A percentile compares a stretch with the other conserved stretches of the same genome.
Conservation (phyloP, 2,329 filamentous ascomycete genomes). For the Teratosphaeria zuluensis region DNA sequence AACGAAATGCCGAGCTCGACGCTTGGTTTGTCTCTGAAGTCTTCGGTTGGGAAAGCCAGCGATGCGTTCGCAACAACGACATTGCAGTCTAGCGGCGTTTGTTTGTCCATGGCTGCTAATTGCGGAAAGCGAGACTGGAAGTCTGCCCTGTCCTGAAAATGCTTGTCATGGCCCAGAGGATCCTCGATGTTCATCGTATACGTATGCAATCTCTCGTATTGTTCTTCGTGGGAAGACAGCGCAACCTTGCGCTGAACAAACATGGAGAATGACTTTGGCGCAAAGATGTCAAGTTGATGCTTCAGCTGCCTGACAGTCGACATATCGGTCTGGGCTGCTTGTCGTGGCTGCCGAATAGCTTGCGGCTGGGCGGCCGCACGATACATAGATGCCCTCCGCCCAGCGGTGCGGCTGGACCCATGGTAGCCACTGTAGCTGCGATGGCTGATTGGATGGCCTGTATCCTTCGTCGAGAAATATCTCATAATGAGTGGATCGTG, state of each 20-base stretch:
- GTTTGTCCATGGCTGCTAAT: slow-evolving; percentile 16
- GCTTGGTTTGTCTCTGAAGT: slow-evolving; percentile 22
- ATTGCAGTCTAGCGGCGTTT: slow-evolving; percentile 22
- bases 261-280: slow-evolving; percentile 31
- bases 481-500: slow-evolving; percentile 41
- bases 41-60: slow-evolving; percentile 31
- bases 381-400: slow-evolving; percentile 14
- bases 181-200: slow-evolving; percentile 27
- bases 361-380: slow-evolving; percentile 6
- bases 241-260: slow-evolving; percentile 27
- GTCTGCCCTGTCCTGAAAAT: slow-evolving; percentile 22
- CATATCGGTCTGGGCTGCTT: slow-evolving; percentile 4
- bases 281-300: slow-evolving; percentile 14
- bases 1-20: slow-evolving; percentile 25
- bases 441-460: slow-evolving; percentile 12
- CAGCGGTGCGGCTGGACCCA: slow-evolving; percentile 6
- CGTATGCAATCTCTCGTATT: slow-evolving; percentile 25
- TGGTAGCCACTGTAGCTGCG: slow-evolving; percentile 1
- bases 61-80: slow-evolving; percentile 33
- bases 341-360: slow-evolving; percentile 1
- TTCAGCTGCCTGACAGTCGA: slow-evolving; percentile 11
- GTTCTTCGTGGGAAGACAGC: slow-evolving; percentile 9
- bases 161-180: slow-evolving; percentile 22
- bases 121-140: slow-evolving; percentile 25
- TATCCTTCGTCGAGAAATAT: slow-evolving; percentile 31